phyloP scores from a whole-genome alignment of 495 filamentous ascomycete genomes.

The Xylona heveae region DNA sequence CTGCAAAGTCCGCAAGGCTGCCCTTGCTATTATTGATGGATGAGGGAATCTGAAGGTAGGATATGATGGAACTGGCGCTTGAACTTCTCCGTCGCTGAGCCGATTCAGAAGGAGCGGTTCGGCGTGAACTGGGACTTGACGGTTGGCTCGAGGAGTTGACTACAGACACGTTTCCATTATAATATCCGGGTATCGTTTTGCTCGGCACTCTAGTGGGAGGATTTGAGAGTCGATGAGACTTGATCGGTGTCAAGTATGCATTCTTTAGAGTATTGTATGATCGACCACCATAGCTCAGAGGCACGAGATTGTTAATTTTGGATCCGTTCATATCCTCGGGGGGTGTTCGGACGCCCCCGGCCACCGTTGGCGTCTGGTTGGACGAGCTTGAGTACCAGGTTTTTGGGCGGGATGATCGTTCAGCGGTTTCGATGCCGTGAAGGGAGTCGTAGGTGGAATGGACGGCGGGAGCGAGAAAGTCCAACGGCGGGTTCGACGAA shows the following conservation, averaged over 20 bases:
- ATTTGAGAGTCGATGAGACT: slow-evolving; percentile 13
- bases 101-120: slow-evolving; percentile 8
- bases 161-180: background rate
- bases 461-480: background rate
- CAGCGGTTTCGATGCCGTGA: slow-evolving; percentile 1
- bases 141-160: background rate
- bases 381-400: background rate
- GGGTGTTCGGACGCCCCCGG: slow-evolving; percentile 28
- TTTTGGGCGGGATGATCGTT: background rate
- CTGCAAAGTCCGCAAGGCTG: slow-evolving; percentile 61
- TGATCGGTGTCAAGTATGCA: slow-evolving; percentile 13
- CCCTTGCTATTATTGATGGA: slow-evolving; percentile 55
- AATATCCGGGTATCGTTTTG: background rate
- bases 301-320: slow-evolving; percentile 19
- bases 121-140: slow-evolving; percentile 9
- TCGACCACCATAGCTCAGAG: slow-evolving; percentile 17
- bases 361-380: slow-evolving; percentile 15
- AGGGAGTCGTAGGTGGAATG: background rate
- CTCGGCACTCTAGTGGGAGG: slow-evolving; percentile 5
- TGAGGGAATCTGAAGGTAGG: slow-evolving; percentile 47
- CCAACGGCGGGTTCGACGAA: slow-evolving; percentile 1
- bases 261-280: slow-evolving; percentile 11
- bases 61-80: slow-evolving; percentile 24
- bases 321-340: slow-evolving; percentile 28
- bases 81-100: slow-evolving; percentile 14